A percentile compares a stretch with the other conserved stretches of the same genome.
Evolutionary conservation across 108 stramenopile species (phyloP).

Genomic region (Tribonema minus): DNA sequence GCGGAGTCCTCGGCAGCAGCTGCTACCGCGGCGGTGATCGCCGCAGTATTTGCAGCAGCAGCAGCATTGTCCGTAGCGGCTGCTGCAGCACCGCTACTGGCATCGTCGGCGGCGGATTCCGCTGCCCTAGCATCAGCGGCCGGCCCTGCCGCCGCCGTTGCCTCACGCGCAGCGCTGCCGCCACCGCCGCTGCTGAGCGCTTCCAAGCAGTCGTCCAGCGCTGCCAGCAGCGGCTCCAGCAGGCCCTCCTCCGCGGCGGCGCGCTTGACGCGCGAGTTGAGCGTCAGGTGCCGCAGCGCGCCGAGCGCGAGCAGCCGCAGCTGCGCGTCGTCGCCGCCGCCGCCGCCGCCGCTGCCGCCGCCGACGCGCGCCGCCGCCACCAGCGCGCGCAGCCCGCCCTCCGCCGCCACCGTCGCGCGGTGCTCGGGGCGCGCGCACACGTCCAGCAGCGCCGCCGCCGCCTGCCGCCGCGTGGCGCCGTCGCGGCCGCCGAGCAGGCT

Average conservation of each 20-base stretch:
- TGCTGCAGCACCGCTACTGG: too few relatives aligned
- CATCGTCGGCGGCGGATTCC: too few relatives aligned
- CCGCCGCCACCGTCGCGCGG: conserved; percentile 62
- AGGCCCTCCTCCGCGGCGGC: conserved; percentile 61
- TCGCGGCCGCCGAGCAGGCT: conserved; percentile 48
- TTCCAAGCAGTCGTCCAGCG: neutral
- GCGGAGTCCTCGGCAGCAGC: conserved; percentile 36
- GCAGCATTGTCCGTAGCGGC: too few relatives aligned
- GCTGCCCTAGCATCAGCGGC: too few relatives aligned
- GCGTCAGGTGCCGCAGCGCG: conserved; percentile 62
- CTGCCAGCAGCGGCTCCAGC: conserved; percentile 52
- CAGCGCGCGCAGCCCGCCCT: conserved; percentile 56
- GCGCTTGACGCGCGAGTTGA: conserved; percentile 62
- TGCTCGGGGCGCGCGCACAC: conserved; percentile 65
- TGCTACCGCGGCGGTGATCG: conserved; percentile 21
- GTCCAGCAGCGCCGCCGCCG: conserved; percentile 70
- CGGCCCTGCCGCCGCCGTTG: too few relatives aligned
- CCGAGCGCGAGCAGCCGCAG: conserved; percentile 62
- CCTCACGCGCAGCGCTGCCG: too few relatives aligned
- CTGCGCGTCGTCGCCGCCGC: conserved; percentile 48
- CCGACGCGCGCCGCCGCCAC: conserved; percentile 54
- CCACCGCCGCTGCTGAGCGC: neutral
- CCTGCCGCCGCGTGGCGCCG: conserved; percentile 57
- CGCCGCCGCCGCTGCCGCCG: conserved; percentile 55
- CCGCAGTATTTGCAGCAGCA: conserved; percentile 55